Conservation (phyloP, 1,139 yeast species). For the Geotrichum aggregatum region DNA sequence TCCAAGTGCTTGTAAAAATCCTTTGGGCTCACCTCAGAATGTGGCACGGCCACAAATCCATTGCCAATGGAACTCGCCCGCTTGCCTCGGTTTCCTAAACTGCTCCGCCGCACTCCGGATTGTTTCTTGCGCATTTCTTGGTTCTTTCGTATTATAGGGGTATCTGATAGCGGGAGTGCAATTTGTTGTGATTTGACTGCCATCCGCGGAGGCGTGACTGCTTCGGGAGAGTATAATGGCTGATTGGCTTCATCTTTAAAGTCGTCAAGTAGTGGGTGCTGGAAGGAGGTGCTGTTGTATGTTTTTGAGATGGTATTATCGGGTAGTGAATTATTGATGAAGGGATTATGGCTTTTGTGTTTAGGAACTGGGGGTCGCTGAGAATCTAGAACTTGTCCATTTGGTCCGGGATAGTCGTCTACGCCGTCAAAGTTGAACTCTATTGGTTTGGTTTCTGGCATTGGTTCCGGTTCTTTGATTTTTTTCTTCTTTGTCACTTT, state of each 20-base stretch:
- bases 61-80: constrained; percentile 72
- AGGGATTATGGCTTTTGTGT: constrained; percentile 23
- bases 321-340: constrained; percentile 26
- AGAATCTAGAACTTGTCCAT: background rate
- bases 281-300: constrained; percentile 6
- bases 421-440: constrained; percentile 7
- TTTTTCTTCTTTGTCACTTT: background rate
- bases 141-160: constrained; percentile 43
- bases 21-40: constrained; percentile 52
- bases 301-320: constrained; percentile 12
- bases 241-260: constrained; percentile 16
- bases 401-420: constrained; percentile 6
- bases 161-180: constrained; percentile 41
- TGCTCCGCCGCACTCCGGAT: constrained; percentile 27
- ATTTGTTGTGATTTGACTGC: constrained; percentile 26
- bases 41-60: constrained; percentile 67
- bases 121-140: constrained; percentile 36
- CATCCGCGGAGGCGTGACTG: constrained; percentile 20
- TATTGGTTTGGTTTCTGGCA: background rate
- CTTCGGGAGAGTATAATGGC: constrained; percentile 2
- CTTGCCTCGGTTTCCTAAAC: constrained; percentile 53
- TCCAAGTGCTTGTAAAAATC: constrained; percentile 65
- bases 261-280: constrained; percentile 5
- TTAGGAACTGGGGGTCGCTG: constrained; percentile 18
- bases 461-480: background rate